These are phyloP conservation scores for Epichloe sibirici DNA, from an alignment of 2,329 filamentous ascomycete genomes.

Conservation along the genomic window DNA sequence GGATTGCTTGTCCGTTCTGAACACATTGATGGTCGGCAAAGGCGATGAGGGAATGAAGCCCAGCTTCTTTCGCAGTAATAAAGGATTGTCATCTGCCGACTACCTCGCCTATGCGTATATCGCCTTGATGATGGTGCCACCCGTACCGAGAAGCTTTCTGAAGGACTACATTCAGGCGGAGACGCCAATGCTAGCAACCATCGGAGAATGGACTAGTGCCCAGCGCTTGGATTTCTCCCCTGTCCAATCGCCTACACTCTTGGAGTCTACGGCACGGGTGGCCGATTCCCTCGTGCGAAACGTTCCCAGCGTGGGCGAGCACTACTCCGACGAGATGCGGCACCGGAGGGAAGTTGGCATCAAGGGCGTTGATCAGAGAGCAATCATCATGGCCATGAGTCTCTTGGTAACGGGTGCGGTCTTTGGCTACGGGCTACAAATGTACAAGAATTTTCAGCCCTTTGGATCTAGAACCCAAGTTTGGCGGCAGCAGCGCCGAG, in stretches of 20 bases:
- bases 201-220: constrained; percentile 15
- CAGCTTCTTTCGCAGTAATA: constrained; percentile 19
- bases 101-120: constrained; percentile 75
- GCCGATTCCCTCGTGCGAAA: constrained; percentile 24
- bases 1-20: constrained; percentile 60
- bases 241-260: constrained; percentile 6
- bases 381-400: constrained; percentile 19
- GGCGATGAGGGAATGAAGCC: constrained; percentile 14
- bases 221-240: constrained; percentile 13
- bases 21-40: constrained; percentile 33
- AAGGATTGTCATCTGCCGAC: constrained; percentile 41
- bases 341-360: constrained; percentile 21
- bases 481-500: constrained; percentile 24
- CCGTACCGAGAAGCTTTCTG: constrained; percentile 30
- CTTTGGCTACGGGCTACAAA: constrained; percentile 25
- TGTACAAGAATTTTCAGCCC: constrained; percentile 29
- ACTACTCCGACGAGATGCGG: constrained; percentile 25
- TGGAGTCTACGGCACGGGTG: constrained; percentile 17
- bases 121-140: constrained; percentile 49
- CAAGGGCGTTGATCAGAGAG: constrained; percentile 21
- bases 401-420: constrained; percentile 26
- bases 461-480: constrained; percentile 33
- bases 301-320: constrained; percentile 22
- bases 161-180: constrained; percentile 28
- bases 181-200: constrained; percentile 18